Conservation (phyloP, 164 flowering plant genomes). For the Stephania cephalantha region DNA sequence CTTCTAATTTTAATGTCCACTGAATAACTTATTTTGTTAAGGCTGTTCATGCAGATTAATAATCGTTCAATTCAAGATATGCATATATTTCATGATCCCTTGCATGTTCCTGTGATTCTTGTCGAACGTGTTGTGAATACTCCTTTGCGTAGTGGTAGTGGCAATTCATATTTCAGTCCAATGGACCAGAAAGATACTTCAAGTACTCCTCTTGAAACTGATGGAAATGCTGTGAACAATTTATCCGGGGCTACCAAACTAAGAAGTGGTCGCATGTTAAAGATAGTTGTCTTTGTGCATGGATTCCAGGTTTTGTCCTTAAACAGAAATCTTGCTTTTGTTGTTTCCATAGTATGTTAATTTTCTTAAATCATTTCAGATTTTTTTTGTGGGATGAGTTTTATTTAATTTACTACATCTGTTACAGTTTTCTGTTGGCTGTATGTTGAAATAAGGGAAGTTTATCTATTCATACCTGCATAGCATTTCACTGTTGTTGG, state of each 20-base stretch:
- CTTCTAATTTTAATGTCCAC: background rate
- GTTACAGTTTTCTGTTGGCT: background rate
- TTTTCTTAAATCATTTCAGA: background rate
- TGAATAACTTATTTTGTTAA: constrained; percentile 4
- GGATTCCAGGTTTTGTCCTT: constrained; percentile 79
- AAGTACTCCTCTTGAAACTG: constrained; percentile 23
- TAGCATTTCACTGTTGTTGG: background rate
- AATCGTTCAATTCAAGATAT: constrained; percentile 82
- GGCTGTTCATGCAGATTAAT: constrained; percentile 60
- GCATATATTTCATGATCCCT: constrained; percentile 85
- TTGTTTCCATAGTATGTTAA: background rate
- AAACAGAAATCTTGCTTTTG: background rate
- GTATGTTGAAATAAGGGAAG: background rate
- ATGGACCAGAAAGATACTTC: constrained; percentile 36
- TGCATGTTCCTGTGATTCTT: constrained; percentile 65
- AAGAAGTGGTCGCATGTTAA: constrained; percentile 54
- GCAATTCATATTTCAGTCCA: constrained; percentile 45
- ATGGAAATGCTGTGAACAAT: constrained; percentile 25
- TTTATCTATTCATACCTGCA: background rate
- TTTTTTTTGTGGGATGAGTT: background rate
- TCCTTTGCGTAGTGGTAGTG: constrained; percentile 51
- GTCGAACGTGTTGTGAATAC: constrained; percentile 80
- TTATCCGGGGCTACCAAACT: constrained; percentile 24
- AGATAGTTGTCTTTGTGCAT: constrained; percentile 86
- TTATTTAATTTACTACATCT: background rate